Conservation (phyloP, 78 protist genomes). For the Dictyostelium purpureum region DNA sequence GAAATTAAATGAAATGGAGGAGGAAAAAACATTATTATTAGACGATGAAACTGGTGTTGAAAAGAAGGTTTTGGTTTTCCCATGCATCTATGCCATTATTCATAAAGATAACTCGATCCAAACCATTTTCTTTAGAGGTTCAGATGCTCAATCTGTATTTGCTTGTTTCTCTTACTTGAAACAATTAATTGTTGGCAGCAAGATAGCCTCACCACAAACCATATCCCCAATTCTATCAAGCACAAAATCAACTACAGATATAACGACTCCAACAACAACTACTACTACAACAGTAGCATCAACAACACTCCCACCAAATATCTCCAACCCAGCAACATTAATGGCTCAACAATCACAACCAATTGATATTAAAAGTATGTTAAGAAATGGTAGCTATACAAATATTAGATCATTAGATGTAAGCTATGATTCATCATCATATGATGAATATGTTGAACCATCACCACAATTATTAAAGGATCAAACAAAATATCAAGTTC, state of each 20-base stretch:
- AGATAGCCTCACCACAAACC: constrained; percentile 5
- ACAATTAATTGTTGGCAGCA: constrained; percentile 8
- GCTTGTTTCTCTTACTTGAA: constrained; percentile 36
- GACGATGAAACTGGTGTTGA: neutral
- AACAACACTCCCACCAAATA: neutral
- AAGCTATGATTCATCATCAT: neutral
- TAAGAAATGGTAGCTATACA: neutral
- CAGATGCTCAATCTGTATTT: constrained; percentile 17
- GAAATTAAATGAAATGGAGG: constrained; percentile 67
- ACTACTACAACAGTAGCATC: neutral
- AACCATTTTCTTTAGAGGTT: constrained; percentile 59
- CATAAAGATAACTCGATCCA: constrained; percentile 58
- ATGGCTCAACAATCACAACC: neutral
- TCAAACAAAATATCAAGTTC: neutral
- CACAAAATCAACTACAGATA: neutral
- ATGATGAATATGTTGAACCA: neutral
- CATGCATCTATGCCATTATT: constrained; percentile 47
- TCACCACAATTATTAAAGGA: constrained; percentile 17
- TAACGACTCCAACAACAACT: neutral
- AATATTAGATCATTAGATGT: neutral
- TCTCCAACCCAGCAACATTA: neutral
- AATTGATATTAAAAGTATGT: neutral
- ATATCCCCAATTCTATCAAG: neutral
- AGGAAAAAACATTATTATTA: neutral
- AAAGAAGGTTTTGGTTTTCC: constrained; percentile 63